phyloP scores from a whole-genome alignment of 495 filamentous ascomycete species.

The Daldinia bambusicola region DNA sequence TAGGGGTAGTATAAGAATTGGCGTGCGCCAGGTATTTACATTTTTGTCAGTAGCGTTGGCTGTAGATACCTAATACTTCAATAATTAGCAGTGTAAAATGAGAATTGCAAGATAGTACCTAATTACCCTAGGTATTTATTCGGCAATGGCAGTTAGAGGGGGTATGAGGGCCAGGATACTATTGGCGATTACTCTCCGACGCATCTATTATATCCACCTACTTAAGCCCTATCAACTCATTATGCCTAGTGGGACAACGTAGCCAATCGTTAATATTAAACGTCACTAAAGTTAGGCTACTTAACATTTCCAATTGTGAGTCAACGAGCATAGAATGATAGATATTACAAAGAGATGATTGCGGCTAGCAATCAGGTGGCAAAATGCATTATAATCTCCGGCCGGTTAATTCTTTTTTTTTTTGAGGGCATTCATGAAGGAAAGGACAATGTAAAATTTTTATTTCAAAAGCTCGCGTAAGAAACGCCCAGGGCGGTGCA shows the following conservation, averaged over 20 bases:
- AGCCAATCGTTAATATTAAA: neutral
- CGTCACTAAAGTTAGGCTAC: neutral
- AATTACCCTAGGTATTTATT: too few relatives aligned
- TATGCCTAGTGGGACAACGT: neutral
- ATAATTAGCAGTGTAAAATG: too few relatives aligned
- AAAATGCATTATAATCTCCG: neutral
- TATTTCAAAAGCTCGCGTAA: neutral
- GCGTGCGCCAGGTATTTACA: too few relatives aligned
- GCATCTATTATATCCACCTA: neutral
- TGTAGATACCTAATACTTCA: too few relatives aligned
- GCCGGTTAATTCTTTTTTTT: neutral
- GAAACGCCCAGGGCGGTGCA: constrained; percentile 4
- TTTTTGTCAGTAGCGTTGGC: too few relatives aligned
- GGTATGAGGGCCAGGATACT: neutral
- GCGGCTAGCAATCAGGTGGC: neutral
- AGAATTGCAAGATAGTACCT: too few relatives aligned
- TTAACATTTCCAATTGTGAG: neutral
- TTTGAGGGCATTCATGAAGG: neutral
- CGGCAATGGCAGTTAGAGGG: neutral
- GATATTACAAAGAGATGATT: neutral
- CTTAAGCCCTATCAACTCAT: neutral
- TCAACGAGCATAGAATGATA: neutral
- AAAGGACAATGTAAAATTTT: constrained; percentile 5
- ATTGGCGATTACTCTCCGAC: constrained; percentile 2
- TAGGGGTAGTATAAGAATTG: too few relatives aligned